phyloP scores from a whole-genome alignment of 202 grass and related monocot genomes.

The Cymbopogon flexuosus region DNA sequence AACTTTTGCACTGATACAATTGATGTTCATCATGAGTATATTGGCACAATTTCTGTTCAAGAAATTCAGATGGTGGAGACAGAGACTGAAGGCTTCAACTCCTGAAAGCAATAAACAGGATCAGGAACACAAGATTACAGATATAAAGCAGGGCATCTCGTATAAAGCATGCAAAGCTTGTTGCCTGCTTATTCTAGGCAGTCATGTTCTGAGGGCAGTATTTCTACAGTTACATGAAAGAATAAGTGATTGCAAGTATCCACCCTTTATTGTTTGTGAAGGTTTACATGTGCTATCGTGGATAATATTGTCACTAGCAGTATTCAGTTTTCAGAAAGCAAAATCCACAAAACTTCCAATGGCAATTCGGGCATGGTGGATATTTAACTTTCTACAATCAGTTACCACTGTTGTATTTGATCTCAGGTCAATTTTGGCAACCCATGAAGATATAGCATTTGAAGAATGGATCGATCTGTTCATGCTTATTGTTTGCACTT shows the following conservation, averaged over 20 bases:
- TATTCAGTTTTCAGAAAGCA: slow-evolving; percentile 54
- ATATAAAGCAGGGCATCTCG: slow-evolving; percentile 38
- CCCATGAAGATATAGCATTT: slow-evolving; percentile 38
- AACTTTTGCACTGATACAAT: slow-evolving; percentile 50
- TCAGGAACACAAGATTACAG: slow-evolving; percentile 36
- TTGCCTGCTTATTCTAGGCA: slow-evolving; percentile 61
- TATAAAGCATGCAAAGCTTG: slow-evolving; percentile 72
- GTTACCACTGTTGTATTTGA: slow-evolving; percentile 49
- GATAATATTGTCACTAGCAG: slow-evolving; percentile 52
- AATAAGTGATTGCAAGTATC: slow-evolving; percentile 43
- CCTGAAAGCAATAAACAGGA: slow-evolving; percentile 30
- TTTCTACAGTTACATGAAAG: slow-evolving; percentile 40
- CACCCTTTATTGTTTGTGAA: slow-evolving; percentile 48
- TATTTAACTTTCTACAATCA: slow-evolving; percentile 71
- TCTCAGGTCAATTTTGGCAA: slow-evolving; percentile 47
- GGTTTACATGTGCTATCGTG: slow-evolving; percentile 64
- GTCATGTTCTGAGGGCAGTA: slow-evolving; percentile 41
- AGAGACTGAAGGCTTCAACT: slow-evolving; percentile 30
- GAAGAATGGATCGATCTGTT: slow-evolving; percentile 50
- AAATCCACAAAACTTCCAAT: slow-evolving; percentile 54
- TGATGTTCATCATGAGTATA: slow-evolving; percentile 52
- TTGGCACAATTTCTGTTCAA: slow-evolving; percentile 47
- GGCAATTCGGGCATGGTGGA: slow-evolving; percentile 72
- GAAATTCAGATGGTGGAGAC: slow-evolving; percentile 42
- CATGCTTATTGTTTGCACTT: slow-evolving; percentile 42